Base-by-base conservation (phyloP, 2,329 filamentous ascomycete genomes). In the Hymenoscyphus infarciens region DNA sequence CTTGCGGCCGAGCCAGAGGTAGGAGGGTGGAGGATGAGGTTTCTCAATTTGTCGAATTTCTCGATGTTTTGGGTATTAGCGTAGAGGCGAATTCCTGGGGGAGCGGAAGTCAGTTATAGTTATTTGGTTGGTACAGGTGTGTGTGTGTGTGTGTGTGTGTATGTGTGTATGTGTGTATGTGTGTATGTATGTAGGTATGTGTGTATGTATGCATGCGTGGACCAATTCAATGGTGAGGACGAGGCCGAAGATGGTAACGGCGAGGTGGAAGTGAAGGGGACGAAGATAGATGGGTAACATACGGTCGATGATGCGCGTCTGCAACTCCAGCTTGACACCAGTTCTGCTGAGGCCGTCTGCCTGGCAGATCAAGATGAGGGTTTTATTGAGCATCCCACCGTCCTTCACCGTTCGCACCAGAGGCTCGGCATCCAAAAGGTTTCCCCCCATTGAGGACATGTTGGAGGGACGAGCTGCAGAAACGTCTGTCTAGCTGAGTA, bases 271-370 rank as follows among this genome's bases (percentile, higher is more conserved):
- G 68, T 29, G 22, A 29, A 60, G 27, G 33, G 42, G 15, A 11
- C 45, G 29, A 11, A 3, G 4, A 4, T 3, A 56, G 45, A 35
- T 35, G 13, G 10, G 33, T 35, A 61, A 86, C 90, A 77, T 81
- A 98, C 95, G 84, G 63, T 85, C 80, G 66, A 89, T 85, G 65
- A 97, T 90, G 71, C 94, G 88, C 63, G 80, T 79, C 77, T 97
- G 92, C 64, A 98, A 80, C 52, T 90, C 84, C 38, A 87, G 85
- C 80, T 99, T 99, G 71, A 95, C 88, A 22, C 95, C 95, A 31
- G 88, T 90, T 64, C 91, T 89, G 68, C 85, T 83, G 39, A 96
- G 80, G 56, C 87, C 84, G 77, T 96, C 91, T 27, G 64, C 84
- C 80, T 66, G 86, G 73, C 94, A 90, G 68, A 98, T 74, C 2